Conservation (phyloP, 2,329 filamentous ascomycete genomes). For the Bipolaris oryzae region DNA sequence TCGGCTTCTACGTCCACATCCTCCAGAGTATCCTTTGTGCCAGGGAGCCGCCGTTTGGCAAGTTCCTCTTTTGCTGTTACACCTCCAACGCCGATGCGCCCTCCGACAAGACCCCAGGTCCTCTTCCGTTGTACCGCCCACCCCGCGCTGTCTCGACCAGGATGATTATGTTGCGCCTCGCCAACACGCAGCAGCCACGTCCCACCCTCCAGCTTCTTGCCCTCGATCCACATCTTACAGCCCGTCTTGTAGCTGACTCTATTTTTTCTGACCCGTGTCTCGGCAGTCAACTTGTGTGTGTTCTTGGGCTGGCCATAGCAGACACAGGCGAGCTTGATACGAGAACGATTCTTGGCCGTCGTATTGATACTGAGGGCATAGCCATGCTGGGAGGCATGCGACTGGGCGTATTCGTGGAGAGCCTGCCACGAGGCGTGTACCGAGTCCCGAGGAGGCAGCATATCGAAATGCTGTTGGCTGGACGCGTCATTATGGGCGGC, state of each 20-base stretch:
- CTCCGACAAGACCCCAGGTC: conserved; percentile 43
- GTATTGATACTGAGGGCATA: conserved; percentile 47
- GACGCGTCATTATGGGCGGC: conserved; percentile 22
- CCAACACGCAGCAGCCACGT: conserved; percentile 40
- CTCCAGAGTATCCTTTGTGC: neutral
- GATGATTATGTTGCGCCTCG: conserved; percentile 40
- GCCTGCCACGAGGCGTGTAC: conserved; percentile 38
- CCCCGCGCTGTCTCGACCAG: conserved; percentile 34
- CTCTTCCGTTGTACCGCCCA: conserved; percentile 44
- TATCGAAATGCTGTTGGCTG: conserved; percentile 30
- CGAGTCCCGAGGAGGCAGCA: conserved; percentile 36
- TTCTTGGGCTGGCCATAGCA: conserved; percentile 47
- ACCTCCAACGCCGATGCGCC: conserved; percentile 38
- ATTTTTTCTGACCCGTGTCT: conserved; percentile 44
- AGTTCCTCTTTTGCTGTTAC: conserved; percentile 42
- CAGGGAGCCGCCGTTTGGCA: conserved; percentile 9
- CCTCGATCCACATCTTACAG: conserved; percentile 47
- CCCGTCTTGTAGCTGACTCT: conserved; percentile 44
- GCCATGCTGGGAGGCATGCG: conserved; percentile 41
- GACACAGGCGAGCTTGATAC: conserved; percentile 46
- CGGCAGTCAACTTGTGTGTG: conserved; percentile 45
- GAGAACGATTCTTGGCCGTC: conserved; percentile 44
- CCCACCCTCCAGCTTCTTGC: conserved; percentile 40
- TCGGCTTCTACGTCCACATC: conserved; percentile 14
- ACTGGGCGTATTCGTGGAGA: conserved; percentile 42